Evolutionary conservation across 345 rosid species (phyloP).

Genomic region (Ceriops decandra): DNA sequence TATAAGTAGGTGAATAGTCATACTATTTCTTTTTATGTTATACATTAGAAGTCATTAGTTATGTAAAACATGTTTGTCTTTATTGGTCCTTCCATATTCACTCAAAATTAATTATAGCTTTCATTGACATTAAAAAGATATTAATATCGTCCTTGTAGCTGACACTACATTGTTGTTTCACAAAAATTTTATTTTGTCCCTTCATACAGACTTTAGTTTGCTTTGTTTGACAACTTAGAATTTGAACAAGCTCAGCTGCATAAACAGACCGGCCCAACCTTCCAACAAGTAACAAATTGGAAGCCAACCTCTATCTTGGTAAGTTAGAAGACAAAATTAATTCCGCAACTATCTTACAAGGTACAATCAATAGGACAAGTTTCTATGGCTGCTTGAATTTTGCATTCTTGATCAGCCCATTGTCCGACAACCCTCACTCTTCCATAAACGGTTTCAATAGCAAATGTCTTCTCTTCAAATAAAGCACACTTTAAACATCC

Average conservation of each 20-base stretch:
- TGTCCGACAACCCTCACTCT: slow-evolving; percentile 91
- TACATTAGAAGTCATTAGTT: too few species aligned
- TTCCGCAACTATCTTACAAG: slow-evolving; percentile 41
- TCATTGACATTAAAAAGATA: too few species aligned
- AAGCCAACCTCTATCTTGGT: background rate
- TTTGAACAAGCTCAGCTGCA: background rate
- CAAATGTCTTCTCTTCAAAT: slow-evolving; percentile 73
- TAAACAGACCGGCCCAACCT: background rate
- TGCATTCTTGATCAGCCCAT: slow-evolving; percentile 88
- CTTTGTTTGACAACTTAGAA: background rate
- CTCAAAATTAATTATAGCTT: too few species aligned
- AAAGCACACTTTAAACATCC: slow-evolving; percentile 95
- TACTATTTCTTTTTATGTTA: too few species aligned
- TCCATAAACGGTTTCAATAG: slow-evolving; percentile 68
- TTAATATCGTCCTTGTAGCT: too few species aligned
- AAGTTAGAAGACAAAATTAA: background rate
- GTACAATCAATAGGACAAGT: slow-evolving; percentile 87
- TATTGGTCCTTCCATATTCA: too few species aligned
- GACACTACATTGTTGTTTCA: too few species aligned
- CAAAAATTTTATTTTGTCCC: background rate
- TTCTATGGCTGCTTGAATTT: slow-evolving; percentile 68
- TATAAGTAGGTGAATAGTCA: too few species aligned
- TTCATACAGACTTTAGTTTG: background rate
- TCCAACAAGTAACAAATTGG: background rate
- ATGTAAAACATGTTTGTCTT: too few species aligned